Conservation (phyloP, 495 filamentous ascomycete species). For the Lepidopterella palustris region DNA sequence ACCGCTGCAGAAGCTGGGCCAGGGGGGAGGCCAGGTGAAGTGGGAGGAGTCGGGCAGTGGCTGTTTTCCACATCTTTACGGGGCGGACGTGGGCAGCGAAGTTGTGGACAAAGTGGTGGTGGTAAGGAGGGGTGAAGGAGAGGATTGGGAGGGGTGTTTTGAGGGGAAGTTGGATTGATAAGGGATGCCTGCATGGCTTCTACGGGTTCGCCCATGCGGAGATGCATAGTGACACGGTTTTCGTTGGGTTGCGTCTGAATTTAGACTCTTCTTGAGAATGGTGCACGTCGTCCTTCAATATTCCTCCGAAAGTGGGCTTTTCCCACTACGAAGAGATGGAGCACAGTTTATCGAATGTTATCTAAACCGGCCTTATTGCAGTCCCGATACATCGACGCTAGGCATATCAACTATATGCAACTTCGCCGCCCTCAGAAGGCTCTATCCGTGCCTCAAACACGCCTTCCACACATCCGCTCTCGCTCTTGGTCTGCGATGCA, state of each 20-base stretch:
- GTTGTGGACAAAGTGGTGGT: slow-evolving; percentile 24
- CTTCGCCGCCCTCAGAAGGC: slow-evolving; percentile 53
- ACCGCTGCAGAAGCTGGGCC: slow-evolving; percentile 1
- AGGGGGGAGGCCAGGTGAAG: slow-evolving; percentile 8
- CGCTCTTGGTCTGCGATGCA: slow-evolving; percentile 36
- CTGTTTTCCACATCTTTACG: slow-evolving; percentile 25
- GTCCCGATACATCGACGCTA: neutral
- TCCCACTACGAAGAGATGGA: too few relatives aligned
- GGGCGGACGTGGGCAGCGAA: slow-evolving; percentile 28
- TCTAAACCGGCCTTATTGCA: neutral
- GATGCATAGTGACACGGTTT: too few relatives aligned
- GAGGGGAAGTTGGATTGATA: too few relatives aligned
- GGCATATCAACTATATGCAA: slow-evolving; percentile 56
- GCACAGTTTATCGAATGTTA: too few relatives aligned
- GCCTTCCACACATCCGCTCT: slow-evolving; percentile 38
- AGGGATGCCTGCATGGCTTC: too few relatives aligned
- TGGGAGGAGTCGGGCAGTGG: slow-evolving; percentile 19
- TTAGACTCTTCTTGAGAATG: neutral
- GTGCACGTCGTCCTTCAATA: too few relatives aligned
- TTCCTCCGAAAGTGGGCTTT: too few relatives aligned
- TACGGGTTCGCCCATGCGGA: too few relatives aligned
- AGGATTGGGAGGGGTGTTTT: slow-evolving; percentile 17
- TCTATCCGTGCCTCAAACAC: slow-evolving; percentile 43
- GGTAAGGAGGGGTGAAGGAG: slow-evolving; percentile 14
- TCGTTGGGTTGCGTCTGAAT: too few relatives aligned